A percentile compares a stretch with the other conserved stretches of the same genome.
phyloP scores from a whole-genome alignment of 192 early-diverging fungal species.

The Funneliformis mosseae region DNA sequence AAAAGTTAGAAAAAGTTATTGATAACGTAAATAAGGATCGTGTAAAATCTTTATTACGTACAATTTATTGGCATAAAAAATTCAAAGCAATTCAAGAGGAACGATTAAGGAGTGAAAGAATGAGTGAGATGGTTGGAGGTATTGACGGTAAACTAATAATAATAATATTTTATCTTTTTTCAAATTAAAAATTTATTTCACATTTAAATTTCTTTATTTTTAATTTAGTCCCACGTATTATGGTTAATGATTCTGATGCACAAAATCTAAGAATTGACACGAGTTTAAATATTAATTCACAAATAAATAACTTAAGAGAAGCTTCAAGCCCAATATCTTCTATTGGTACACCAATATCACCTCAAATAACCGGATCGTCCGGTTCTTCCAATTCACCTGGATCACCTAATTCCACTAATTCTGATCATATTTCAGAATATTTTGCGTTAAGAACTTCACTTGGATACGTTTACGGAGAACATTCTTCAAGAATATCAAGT shows the following conservation, averaged over 20 bases:
- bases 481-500: neutral
- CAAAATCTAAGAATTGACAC: conserved; percentile 19
- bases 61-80: conserved; percentile 29
- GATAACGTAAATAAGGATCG: conserved; percentile 25
- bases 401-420: conserved; percentile 4
- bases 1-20: conserved; percentile 42
- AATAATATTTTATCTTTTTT: neutral
- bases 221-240: conserved; percentile 28
- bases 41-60: conserved; percentile 23
- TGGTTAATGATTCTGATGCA: conserved; percentile 14
- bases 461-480: conserved; percentile 30
- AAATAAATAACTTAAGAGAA: neutral
- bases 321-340: neutral
- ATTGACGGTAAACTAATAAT: neutral
- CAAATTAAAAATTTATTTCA: neutral
- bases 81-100: neutral
- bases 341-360: neutral
- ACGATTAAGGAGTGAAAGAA: neutral
- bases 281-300: neutral
- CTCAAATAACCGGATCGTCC: neutral
- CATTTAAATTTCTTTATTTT: neutral
- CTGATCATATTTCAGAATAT: conserved; percentile 6
- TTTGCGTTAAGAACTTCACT: neutral
- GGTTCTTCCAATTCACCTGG: neutral
- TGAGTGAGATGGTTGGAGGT: neutral